phyloP scores from a whole-genome alignment of 495 filamentous ascomycete genomes.

The Aspergillus affinis region DNA sequence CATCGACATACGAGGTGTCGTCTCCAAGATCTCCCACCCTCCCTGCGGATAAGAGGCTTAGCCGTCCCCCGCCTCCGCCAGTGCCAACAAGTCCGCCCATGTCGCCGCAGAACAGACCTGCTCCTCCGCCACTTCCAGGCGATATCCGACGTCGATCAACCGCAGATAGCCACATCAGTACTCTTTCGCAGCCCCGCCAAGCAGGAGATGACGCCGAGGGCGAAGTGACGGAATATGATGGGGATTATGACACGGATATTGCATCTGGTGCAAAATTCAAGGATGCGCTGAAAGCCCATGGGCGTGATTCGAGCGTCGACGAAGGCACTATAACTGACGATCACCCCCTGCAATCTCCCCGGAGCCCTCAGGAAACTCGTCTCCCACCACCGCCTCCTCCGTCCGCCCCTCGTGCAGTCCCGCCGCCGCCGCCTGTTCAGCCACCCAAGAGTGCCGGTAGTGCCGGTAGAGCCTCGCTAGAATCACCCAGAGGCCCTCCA shows the following conservation, averaged over 20 bases:
- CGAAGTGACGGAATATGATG: slow-evolving; percentile 92
- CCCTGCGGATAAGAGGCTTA: slow-evolving; percentile 49
- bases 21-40: slow-evolving; percentile 55
- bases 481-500: slow-evolving; percentile 69
- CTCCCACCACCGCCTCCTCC: slow-evolving; percentile 62
- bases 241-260: slow-evolving; percentile 98
- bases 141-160: slow-evolving; percentile 61
- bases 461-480: slow-evolving; percentile 53
- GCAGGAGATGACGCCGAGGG: slow-evolving; percentile 67
- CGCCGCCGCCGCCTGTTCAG: slow-evolving; percentile 53
- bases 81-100: slow-evolving; percentile 47
- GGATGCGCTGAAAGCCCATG: slow-evolving; percentile 85
- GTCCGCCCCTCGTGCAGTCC: slow-evolving; percentile 50
- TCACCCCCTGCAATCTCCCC: slow-evolving; percentile 46
- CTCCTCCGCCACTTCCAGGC: slow-evolving; percentile 75
- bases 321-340: slow-evolving; percentile 56
- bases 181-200: slow-evolving; percentile 38
- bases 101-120: slow-evolving; percentile 61
- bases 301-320: slow-evolving; percentile 70
- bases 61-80: slow-evolving; percentile 47
- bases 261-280: slow-evolving; percentile 84
- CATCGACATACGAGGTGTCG: slow-evolving; percentile 39
- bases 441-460: slow-evolving; percentile 46
- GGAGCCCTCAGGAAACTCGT: slow-evolving; percentile 46
- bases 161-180: slow-evolving; percentile 48